Evolutionary conservation across 345 rosid species (phyloP).

Genomic region (Eucalyptus regnans): DNA sequence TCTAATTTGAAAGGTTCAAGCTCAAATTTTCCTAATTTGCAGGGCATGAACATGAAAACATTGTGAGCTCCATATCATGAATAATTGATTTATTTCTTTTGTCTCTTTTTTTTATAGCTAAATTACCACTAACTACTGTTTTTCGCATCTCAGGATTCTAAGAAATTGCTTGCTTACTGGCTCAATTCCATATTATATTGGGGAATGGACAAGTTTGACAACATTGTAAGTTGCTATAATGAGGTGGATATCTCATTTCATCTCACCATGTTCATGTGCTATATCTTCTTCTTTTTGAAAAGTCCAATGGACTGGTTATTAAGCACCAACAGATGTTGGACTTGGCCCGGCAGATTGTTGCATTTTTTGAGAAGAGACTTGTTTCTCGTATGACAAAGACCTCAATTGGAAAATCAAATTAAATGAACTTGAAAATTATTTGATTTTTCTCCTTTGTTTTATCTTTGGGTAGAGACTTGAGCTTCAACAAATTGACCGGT

Average conservation of each 20-base stretch:
- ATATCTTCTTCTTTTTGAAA: not conserved
- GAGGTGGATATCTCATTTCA: not conserved
- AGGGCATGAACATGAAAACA: not conserved
- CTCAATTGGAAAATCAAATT: not conserved
- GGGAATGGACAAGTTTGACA: slow-evolving; percentile 13
- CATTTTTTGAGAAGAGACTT: not conserved
- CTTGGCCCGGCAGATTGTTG: not conserved
- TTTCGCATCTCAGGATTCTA: slow-evolving; percentile 25
- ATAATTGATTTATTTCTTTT: not conserved
- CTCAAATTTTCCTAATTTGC: slow-evolving; percentile 44
- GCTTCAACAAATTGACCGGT: slow-evolving; percentile 62
- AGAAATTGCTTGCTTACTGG: slow-evolving; percentile 50
- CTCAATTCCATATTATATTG: slow-evolving; percentile 33
- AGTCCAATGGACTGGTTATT: not conserved
- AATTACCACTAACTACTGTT: not conserved
- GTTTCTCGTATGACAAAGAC: not conserved
- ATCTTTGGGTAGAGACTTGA: slow-evolving; percentile 47
- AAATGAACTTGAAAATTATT: not conserved
- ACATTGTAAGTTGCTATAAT: slow-evolving; percentile 35
- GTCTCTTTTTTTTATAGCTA: not conserved
- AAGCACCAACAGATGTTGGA: not conserved
- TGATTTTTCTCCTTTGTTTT: not conserved
- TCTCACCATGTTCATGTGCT: too few species aligned
- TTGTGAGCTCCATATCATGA: slow-evolving; percentile 33
- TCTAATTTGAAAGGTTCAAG: slow-evolving; percentile 51